A percentile compares a stretch with the other conserved stretches of the same genome.
These are phyloP conservation scores for Colletotrichum agaves DNA, from an alignment of 2,329 filamentous ascomycete genomes.

Conservation along the genomic window DNA sequence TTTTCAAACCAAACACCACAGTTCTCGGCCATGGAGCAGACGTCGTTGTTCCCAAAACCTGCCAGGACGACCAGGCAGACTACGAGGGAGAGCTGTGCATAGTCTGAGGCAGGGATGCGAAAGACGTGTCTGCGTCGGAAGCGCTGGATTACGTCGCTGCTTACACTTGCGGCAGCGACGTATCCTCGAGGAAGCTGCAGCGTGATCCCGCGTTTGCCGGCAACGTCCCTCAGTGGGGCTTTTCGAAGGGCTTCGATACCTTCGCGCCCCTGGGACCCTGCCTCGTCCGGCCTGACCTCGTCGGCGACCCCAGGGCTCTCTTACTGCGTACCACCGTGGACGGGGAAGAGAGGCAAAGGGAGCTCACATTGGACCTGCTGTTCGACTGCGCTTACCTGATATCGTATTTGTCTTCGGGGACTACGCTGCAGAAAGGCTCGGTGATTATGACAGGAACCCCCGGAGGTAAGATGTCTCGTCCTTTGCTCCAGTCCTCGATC, in stretches of 20 bases:
- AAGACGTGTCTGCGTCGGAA: conserved; percentile 55
- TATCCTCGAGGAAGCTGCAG: conserved; percentile 64
- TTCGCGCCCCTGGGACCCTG: conserved; percentile 64
- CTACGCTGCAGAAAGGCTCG: conserved; percentile 54
- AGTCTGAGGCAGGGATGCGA: conserved; percentile 60
- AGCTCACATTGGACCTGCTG: conserved; percentile 53
- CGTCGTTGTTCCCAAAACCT: conserved; percentile 59
- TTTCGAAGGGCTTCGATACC: conserved; percentile 67
- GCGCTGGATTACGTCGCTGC: conserved; percentile 63
- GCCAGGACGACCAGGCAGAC: conserved; percentile 59
- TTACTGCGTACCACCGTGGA: conserved; percentile 58
- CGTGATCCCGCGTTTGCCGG: conserved; percentile 60
- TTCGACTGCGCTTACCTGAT: conserved; percentile 54
- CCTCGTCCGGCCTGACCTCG: conserved; percentile 54
- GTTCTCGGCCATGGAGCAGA: conserved; percentile 48
- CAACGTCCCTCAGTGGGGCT: conserved; percentile 65
- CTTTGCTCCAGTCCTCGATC: neutral
- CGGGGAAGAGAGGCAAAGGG: conserved; percentile 58
- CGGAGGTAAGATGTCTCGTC: conserved; percentile 43
- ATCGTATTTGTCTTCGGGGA: conserved; percentile 52
- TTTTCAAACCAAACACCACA: conserved; percentile 59
- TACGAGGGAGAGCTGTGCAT: conserved; percentile 61
- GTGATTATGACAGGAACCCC: conserved; percentile 60
- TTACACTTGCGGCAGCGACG: conserved; percentile 66
- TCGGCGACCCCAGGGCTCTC: conserved; percentile 56